Conservation (phyloP, 176 grass and related monocot genomes). For the Aegilops sharonensis region DNA sequence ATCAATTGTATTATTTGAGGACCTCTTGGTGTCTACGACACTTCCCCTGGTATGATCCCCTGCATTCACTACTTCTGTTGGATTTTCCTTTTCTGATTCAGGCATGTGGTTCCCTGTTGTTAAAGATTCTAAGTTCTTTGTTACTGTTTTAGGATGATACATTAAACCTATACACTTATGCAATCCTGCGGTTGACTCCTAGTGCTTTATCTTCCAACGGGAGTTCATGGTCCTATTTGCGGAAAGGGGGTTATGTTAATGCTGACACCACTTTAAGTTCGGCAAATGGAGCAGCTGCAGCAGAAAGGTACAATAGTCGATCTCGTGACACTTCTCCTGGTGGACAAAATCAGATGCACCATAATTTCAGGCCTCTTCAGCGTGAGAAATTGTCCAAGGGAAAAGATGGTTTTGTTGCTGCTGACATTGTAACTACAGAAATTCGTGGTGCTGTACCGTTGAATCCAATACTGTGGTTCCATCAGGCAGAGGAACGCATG, state of each 20-base stretch:
- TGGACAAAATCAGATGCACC: conserved; percentile 58
- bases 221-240: conserved; percentile 92
- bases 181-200: conserved; percentile 81
- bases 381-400: conserved; percentile 81
- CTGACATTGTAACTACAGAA: conserved; percentile 55
- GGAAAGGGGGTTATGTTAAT: conserved; percentile 68
- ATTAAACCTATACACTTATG: conserved; percentile 73
- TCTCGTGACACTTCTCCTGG: conserved; percentile 70
- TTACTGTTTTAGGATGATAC: conserved; percentile 76
- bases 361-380: conserved; percentile 73
- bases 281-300: conserved; percentile 44
- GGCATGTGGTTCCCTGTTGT: conserved; percentile 18
- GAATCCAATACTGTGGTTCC: conserved; percentile 73
- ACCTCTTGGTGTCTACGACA: conserved; percentile 90
- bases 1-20: conserved; percentile 85
- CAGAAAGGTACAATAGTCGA: conserved; percentile 62
- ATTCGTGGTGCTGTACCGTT: conserved; percentile 37
- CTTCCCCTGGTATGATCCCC: conserved; percentile 65
- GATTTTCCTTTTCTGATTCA: conserved; percentile 27
- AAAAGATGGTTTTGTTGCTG: conserved; percentile 84
- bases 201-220: conserved; percentile 74
- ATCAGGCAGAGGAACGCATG: conserved; percentile 71
- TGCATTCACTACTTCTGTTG: not conserved
- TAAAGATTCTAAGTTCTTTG: conserved; percentile 5
- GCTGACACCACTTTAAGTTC: conserved; percentile 46